phyloP scores from a whole-genome alignment of 768 basidiomycete genomes.

The Lentinula aciculospora region DNA sequence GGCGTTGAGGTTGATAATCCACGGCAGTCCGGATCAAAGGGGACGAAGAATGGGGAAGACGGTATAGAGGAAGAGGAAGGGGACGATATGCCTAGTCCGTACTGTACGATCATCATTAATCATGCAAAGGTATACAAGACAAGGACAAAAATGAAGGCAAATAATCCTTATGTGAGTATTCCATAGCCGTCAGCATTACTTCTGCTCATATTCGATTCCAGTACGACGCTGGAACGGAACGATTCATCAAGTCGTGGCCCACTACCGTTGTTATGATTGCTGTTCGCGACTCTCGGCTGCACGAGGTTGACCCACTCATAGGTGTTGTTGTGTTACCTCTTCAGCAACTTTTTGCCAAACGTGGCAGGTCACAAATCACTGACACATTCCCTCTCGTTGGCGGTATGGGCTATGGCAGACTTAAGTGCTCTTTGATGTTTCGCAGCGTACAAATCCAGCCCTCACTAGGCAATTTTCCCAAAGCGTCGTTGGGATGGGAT shows the following conservation, averaged over 20 bases:
- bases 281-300: constrained; percentile 53
- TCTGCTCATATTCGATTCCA: constrained; percentile 10
- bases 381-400: constrained; percentile 61
- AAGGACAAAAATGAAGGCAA: constrained; percentile 38
- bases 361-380: constrained; percentile 45
- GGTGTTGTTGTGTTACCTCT: constrained; percentile 61
- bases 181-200: not conserved
- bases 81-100: constrained; percentile 59
- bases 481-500: constrained; percentile 46
- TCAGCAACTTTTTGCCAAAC: constrained; percentile 33
- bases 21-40: constrained; percentile 47
- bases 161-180: constrained; percentile 36
- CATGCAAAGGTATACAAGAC: constrained; percentile 39
- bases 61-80: constrained; percentile 48
- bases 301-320: constrained; percentile 62
- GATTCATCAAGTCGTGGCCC: constrained; percentile 60
- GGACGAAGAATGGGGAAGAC: constrained; percentile 52
- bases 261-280: constrained; percentile 57
- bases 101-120: constrained; percentile 45
- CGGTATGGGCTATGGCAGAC: constrained; percentile 62
- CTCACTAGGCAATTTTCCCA: constrained; percentile 36
- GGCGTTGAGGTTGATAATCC: constrained; percentile 56
- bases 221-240: constrained; percentile 64
- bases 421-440: constrained; percentile 63
- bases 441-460: constrained; percentile 57